Evolutionary conservation across 441 rosid genomes (phyloP).

Genomic region (Rhodomyrtus psidioides): DNA sequence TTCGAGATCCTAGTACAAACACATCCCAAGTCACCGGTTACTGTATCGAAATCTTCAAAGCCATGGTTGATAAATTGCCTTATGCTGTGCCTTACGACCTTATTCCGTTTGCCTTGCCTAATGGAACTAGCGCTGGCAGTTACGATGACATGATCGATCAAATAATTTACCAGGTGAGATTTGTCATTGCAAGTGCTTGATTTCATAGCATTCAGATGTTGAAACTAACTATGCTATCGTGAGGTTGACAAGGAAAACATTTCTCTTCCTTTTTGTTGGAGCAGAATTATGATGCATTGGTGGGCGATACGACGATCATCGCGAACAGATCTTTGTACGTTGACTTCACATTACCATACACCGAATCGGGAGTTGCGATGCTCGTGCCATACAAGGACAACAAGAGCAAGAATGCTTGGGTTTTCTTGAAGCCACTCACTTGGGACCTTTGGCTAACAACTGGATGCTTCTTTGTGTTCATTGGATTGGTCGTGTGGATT

Average conservation of each 20-base stretch:
- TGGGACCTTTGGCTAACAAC: too few relatives aligned
- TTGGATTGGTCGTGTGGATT: not conserved
- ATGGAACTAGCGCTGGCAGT: conserved; percentile 6
- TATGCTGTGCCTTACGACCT: not conserved
- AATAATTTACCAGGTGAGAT: conserved; percentile 34
- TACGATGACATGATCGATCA: conserved; percentile 36
- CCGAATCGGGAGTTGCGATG: conserved; percentile 47
- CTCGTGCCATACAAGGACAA: conserved; percentile 25
- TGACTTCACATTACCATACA: conserved; percentile 53
- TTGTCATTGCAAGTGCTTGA: not conserved
- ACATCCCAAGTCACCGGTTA: not conserved
- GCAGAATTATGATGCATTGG: conserved; percentile 41
- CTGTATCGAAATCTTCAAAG: not conserved
- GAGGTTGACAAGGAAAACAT: not conserved
- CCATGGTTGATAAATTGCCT: not conserved
- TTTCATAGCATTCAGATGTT: not conserved
- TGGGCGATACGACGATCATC: conserved; percentile 52
- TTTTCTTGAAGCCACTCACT: not conserved
- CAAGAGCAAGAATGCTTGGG: conserved; percentile 21
- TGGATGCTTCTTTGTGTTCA: too few relatives aligned
- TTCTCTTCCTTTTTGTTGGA: not conserved
- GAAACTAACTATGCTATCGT: not conserved
- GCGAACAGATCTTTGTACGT: conserved; percentile 37
- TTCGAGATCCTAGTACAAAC: not conserved
- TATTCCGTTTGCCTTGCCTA: not conserved